Evolutionary conservation across 768 basidiomycete species (phyloP).

Genomic region (Mycena capillaripes): DNA sequence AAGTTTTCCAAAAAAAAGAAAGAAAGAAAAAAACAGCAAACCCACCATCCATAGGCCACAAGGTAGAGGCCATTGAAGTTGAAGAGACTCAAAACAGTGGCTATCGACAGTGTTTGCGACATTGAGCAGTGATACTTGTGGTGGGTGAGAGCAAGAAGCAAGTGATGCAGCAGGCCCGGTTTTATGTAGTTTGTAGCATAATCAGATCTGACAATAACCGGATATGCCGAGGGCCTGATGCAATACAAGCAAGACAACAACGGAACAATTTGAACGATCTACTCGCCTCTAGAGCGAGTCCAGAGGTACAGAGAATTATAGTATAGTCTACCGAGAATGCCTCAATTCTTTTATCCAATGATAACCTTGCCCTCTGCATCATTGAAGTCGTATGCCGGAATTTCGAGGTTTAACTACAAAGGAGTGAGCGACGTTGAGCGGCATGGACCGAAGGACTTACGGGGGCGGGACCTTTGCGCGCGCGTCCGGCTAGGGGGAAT

Average conservation of each 20-base stretch:
- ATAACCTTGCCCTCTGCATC: slow-evolving; percentile 90
- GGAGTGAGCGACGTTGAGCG: slow-evolving; percentile 10
- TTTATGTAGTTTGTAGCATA: too few relatives aligned
- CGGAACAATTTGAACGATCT: slow-evolving; percentile 23
- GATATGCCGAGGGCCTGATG: too few relatives aligned
- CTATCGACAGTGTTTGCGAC: slow-evolving; percentile 54
- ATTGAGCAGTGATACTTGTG: too few relatives aligned
- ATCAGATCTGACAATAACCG: too few relatives aligned
- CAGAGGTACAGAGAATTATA: slow-evolving; percentile 29
- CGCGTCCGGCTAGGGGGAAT: slow-evolving; percentile 81
- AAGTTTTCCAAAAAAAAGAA: too few relatives aligned
- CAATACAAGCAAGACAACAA: too few relatives aligned
- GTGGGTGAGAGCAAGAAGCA: slow-evolving; percentile 11
- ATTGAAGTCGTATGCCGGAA: slow-evolving; percentile 90
- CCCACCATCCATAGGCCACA: slow-evolving; percentile 71
- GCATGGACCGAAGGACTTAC: slow-evolving; percentile 63
- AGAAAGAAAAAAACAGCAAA: too few relatives aligned
- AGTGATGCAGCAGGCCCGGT: background rate
- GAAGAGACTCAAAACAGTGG: slow-evolving; percentile 49
- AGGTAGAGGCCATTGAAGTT: slow-evolving; percentile 60
- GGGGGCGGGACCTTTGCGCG: slow-evolving; percentile 96
- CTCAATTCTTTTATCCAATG: slow-evolving; percentile 73
- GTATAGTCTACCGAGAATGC: slow-evolving; percentile 44
- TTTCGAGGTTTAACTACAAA: slow-evolving; percentile 89
- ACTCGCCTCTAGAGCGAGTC: slow-evolving; percentile 27